Base-by-base conservation (phyloP, 2,329 filamentous ascomycete genomes). In the Dothidotthia symphoricarpi region DNA sequence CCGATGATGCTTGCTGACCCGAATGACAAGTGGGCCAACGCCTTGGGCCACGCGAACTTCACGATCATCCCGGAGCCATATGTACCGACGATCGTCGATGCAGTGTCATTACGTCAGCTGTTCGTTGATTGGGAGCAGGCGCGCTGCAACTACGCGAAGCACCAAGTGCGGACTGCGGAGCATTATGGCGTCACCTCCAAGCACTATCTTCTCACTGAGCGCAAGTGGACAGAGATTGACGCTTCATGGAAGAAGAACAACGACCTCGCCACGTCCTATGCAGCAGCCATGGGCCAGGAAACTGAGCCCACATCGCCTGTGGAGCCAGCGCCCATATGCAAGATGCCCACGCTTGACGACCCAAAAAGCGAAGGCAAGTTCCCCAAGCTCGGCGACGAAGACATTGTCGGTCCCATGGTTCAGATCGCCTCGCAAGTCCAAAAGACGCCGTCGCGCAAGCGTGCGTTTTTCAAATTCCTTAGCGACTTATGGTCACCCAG, bases 371-470 rank as follows among this genome's bases (percentile, higher is more conserved):
- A 85, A 46, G 85, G 86, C 59, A 95, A 96, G 66, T 96, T 95
- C 57, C 89, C 89, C 16, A 82, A 84, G 53, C 79, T 91, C 22
- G 89, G 89, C 35, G 89, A 95, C 57, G 85, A 90, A 55, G 90
- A 95, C 65, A 94, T 96, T 61, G 88, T 96, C 29, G 90, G 90
- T 1, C 90, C 90, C 6, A 95, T 96, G 90, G 80, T 82, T 53
- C 77, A 70, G 48, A 45, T 68, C 43, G 53, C 43, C 34, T 55
- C 41, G 51, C 62, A 59, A 10, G 57, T 62, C 40, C 66, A 69
- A 25, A 60, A 57, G 41, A 68, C 57, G 16, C 55, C 60, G 24
- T 60, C 58, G 16, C 59, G 57, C 16, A 68, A 67, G 49, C 62
- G 63, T 35, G 59, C 61, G 6, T 66, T 67, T 36, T 54, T 66